Percentiles rank a stretch among this genome's conserved stretches.
These are phyloP conservation scores for Isochrysis galbana DNA, from an alignment of 78 protist species.

Conservation along the genomic window DNA sequence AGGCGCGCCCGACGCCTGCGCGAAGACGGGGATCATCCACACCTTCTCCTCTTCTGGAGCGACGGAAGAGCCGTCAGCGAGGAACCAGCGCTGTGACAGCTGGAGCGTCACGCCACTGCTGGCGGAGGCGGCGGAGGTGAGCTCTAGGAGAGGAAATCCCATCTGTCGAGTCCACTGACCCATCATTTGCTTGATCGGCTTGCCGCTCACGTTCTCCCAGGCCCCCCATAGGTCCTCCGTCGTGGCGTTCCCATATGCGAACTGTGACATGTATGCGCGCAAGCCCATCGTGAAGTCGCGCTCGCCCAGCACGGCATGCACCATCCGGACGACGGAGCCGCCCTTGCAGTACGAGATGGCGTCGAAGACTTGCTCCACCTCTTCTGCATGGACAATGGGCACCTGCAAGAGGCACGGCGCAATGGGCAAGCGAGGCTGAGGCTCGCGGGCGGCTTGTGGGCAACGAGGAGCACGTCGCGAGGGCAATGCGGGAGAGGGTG, in stretches of 20 bases:
- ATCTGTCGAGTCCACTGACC: neutral
- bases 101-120: too few relatives aligned
- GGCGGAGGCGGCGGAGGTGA: too few relatives aligned
- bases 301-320: slow-evolving; percentile 8
- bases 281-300: neutral
- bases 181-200: neutral
- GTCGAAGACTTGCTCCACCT: neutral
- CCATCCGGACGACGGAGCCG: slow-evolving; percentile 4
- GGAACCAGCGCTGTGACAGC: too few relatives aligned
- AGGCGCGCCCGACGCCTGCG: neutral
- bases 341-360: slow-evolving; percentile 6
- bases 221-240: neutral
- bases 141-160: neutral
- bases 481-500: neutral
- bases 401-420: too few relatives aligned
- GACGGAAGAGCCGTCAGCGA: too few relatives aligned
- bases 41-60: neutral
- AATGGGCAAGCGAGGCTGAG: too few relatives aligned
- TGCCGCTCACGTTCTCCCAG: neutral
- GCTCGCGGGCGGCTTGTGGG: neutral
- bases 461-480: neutral
- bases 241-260: neutral
- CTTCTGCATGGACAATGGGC: neutral
- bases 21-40: neutral
- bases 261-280: neutral